phyloP scores from a whole-genome alignment of 345 rosid species.

The Lumnitzera littorea region DNA sequence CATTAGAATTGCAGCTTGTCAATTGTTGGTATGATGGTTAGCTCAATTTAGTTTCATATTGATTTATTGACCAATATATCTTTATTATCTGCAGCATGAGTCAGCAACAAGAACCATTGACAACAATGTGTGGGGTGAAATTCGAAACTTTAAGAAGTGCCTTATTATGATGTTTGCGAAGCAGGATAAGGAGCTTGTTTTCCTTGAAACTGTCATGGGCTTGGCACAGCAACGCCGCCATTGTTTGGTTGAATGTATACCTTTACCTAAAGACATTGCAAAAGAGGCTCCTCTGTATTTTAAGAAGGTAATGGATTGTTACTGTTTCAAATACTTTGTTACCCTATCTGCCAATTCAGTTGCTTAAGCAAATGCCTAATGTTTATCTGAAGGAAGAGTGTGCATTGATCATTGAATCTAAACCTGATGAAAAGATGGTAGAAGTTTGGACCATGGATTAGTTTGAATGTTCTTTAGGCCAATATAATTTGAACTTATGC shows the following conservation, averaged over 20 bases:
- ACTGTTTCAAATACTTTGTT: conserved; percentile 1
- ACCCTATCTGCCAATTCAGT: background rate
- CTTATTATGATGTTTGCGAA: conserved; percentile 82
- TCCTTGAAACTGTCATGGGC: conserved; percentile 83
- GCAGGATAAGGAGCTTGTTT: conserved; percentile 74
- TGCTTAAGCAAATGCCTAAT: background rate
- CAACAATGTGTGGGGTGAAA: conserved; percentile 78
- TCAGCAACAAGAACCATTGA: conserved; percentile 67
- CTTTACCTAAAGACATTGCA: conserved; percentile 63
- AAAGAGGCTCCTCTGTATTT: conserved; percentile 77
- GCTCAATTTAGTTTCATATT: background rate
- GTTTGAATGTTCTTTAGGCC: background rate
- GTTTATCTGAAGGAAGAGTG: background rate
- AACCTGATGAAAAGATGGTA: too few species aligned
- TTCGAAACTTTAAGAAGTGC: conserved; percentile 88
- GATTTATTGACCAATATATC: background rate
- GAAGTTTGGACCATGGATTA: background rate
- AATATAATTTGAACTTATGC: too few species aligned
- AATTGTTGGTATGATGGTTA: too few species aligned
- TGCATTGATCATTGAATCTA: too few species aligned
- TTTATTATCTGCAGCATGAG: conserved; percentile 51
- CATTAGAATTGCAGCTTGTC: too few species aligned
- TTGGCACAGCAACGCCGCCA: conserved; percentile 78
- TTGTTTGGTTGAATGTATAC: conserved; percentile 84
- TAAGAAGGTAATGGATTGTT: conserved; percentile 46